Base-by-base conservation (phyloP, 192 early-diverging fungal genomes). In the Diversispora epigaea region DNA sequence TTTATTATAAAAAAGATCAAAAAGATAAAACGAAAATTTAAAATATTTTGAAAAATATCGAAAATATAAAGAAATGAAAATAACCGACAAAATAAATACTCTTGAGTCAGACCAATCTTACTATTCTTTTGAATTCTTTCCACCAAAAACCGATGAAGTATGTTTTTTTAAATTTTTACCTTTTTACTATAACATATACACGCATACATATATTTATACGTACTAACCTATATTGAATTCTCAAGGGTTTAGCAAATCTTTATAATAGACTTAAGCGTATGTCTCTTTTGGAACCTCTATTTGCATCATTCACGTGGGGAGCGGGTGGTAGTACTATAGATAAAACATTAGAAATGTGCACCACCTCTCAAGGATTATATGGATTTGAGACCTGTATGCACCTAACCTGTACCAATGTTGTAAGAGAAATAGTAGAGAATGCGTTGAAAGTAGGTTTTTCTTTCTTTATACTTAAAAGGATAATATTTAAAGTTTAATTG, bases 351-450 rank as follows among this genome's bases (percentile, higher is more conserved):
- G 93, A 98, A 79, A 90, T 98, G 39, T 89, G 90, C 66, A 82
- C 88, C 0, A 93, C 92, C 17, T 91, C 94, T 17, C 96, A 98
- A 88, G 85, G 87, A 32, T 91, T 96, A 1, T 94, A 94, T 77
- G 96, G 96, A 3, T 85, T 98, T 19, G 95, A 98, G 75, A 92
- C 94, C 0, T 85, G 87, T 77, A 96, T 98, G 96, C 97, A 99
- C 78, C 84, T 99, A 79, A 99, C 96, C 14, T 99, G 97, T 78
- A 98, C 97, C 58, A 99, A 99, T 78, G 98, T 97, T 93, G 93
- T 93, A 56, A 81, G 82, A 21, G 85, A 84, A 40, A 94, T 90
- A 81, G 86, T 99, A 49, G 96, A 98, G 68, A 76, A 72, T 22
- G 97, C 96, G 2, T 81, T 99, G 22, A 84, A 84, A 72, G 87